Percentiles rank a stretch among this genome's conserved stretches.
phyloP scores from a whole-genome alignment of 139 green algal genomes.

The Zygnema cylindricum region DNA sequence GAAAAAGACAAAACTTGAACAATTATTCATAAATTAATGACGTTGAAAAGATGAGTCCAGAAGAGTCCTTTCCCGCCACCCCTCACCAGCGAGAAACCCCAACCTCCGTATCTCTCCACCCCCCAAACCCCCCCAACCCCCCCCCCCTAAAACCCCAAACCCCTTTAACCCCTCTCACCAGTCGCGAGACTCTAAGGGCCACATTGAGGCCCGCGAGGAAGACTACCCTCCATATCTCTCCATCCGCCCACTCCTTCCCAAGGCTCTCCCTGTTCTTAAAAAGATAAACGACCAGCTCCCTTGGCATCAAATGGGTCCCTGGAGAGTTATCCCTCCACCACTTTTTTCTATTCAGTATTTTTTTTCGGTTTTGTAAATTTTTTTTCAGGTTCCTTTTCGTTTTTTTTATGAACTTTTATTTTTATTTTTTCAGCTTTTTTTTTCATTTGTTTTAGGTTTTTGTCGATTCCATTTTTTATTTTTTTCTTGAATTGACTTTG shows the following conservation, averaged over 20 bases:
- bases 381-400: neutral
- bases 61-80: too few relatives aligned
- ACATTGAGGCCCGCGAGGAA: conserved; percentile 34
- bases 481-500: too few relatives aligned
- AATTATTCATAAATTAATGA: too few relatives aligned
- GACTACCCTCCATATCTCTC: neutral
- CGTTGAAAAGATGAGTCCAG: too few relatives aligned
- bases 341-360: too few relatives aligned
- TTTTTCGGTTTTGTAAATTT: too few relatives aligned
- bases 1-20: too few relatives aligned
- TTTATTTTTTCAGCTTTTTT: neutral
- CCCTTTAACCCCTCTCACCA: too few relatives aligned
- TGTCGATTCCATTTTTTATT: too few relatives aligned
- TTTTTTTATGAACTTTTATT: neutral
- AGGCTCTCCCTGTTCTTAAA: conserved; percentile 47
- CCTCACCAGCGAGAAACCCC: too few relatives aligned
- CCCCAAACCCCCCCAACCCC: neutral
- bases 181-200: conserved; percentile 28
- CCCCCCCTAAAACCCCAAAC: conserved; percentile 19
- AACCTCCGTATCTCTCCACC: neutral
- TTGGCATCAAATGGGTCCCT: conserved; percentile 39
- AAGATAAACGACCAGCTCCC: conserved; percentile 30
- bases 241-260: conserved; percentile 40
- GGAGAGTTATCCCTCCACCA: too few relatives aligned
- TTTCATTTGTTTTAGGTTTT: neutral